Base-by-base conservation (phyloP, 352 stramenopile genomes). In the Blastocystis sp. region DNA sequence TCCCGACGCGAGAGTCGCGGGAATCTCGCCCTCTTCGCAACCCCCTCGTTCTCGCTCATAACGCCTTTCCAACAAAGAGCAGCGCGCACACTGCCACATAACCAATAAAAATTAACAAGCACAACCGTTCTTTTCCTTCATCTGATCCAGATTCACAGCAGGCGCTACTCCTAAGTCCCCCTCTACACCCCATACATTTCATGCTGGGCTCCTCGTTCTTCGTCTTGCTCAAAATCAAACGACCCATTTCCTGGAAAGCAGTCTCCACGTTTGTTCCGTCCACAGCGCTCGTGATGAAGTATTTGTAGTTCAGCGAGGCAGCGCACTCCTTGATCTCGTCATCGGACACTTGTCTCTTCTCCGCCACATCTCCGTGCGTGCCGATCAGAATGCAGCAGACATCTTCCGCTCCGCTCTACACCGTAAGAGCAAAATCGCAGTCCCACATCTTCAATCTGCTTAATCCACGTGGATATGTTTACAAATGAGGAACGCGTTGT, bases 321-420 rank as follows among this genome's bases (percentile, higher is more conserved):
- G 74, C 74, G 45, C 74, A 64, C 17, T 84, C 74, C 38, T 56
- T 62, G 34, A 84, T 84, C 56, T 84, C 74, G 11, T 84, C 74
- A 23, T 84, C 74, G 2, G 74, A 70, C 17, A 84, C 74, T 7
- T 62, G 56, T 59, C 74, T 53, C 14, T 69, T 67, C 2, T 84
- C 74, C 61, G 21, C 4, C 34, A 67, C 14, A 48, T 84, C 74
- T 10, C 74, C 74, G 38, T 84, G 74, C 34, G 74, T 84, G n/a
- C 45, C 74, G n/a, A 84, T 84, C 41, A 84, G 41, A 52, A 84
- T 84, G 34, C 74, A 84, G 74, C 74, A 84, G 34, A 84, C 74
- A 48, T 84, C 74, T 41, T 84, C 74, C 9, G 56, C 74, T 41
- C 74, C 74, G 14, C 74, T 84, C 74, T 84, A 23, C 21, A 70